These are phyloP conservation scores for Blakeslea trispora DNA, from an alignment of 371 early-diverging fungal genomes.

Conservation along the genomic window DNA sequence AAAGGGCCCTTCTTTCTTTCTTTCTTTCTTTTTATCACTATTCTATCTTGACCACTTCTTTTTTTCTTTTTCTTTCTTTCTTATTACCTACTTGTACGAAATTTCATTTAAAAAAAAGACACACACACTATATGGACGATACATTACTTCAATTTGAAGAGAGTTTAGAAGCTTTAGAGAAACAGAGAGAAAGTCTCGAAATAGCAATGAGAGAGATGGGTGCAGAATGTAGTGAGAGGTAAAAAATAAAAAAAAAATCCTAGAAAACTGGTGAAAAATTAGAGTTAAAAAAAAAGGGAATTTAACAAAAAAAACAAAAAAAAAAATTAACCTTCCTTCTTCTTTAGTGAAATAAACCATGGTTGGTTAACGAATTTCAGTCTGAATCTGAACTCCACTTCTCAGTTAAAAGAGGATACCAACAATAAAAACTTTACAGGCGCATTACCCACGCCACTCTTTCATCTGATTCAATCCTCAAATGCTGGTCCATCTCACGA, in stretches of 20 bases:
- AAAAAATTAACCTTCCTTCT: background rate
- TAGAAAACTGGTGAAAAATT: too few species aligned
- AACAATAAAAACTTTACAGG: background rate
- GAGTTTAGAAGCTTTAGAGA: conserved; percentile 39
- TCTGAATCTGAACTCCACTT: background rate
- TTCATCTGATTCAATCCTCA: conserved; percentile 8
- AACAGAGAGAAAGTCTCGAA: conserved; percentile 43
- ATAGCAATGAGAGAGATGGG: conserved; percentile 47
- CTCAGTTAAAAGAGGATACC: background rate
- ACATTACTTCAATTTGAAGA: conserved; percentile 39
- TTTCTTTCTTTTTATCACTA: background rate
- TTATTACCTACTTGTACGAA: background rate
- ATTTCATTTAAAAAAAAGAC: background rate
- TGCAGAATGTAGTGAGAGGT: conserved; percentile 55
- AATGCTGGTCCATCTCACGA: conserved; percentile 18
- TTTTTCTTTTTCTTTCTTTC: background rate
- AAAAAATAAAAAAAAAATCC: conserved; percentile 7
- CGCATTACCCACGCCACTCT: background rate
- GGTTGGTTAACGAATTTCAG: conserved; percentile 36
- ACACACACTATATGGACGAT: conserved; percentile 38
- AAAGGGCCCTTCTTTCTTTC: background rate
- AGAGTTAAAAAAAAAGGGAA: too few species aligned
- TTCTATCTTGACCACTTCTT: background rate
- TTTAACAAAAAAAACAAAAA: too few species aligned
- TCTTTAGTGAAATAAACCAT: conserved; percentile 46